Evolutionary conservation across 129 eudicot species (phyloP), one percentile per base, ranked within the genome.

Genomic region (Heracleum sosnowskyi): DNA sequence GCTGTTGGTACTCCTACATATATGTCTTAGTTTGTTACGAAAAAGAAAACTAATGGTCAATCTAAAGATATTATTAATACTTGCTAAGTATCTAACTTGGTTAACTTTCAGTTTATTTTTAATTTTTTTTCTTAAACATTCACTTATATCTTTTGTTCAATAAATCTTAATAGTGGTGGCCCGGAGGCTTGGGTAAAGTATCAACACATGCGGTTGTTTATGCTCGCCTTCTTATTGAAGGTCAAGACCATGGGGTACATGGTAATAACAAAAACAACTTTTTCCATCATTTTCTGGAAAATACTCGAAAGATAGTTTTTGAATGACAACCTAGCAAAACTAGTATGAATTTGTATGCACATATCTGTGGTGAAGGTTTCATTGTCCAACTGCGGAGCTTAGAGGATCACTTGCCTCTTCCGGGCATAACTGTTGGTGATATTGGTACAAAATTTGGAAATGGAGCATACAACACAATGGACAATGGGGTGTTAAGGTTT

Each of bases 401-500:
- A 92, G 99, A 95, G 83, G 99, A 95, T 79, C 99, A 95, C 80
- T 76, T 47, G 31, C 99, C 99, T 79, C 90, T 60, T 60, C 68
- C 33, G 68, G 68, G 68, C 13, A 60, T 60, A n/a, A 60, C 68
- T 60, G 68, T 60, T 83, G 99, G 97, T 80, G 98, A 95, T 84
- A 89, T 95, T 76, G 98, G 98, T 80, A 83, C 86, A 89, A 95
- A 95, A 84, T 95, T 95, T 86, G 99, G 99, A 76, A 95, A 87
- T 85, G 99, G 99, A 82, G 99, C 97, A 4, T 95, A 95, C 83
- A 95, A 95, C 82, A 90, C 97, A 62, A 95, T 95, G 97, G 99
- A 95, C 82, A 95, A 95, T 82, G 99, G 99, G 16, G 94, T 95
- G 17, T 76, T 95, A 87, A 87, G 95, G 85, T 92, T 95, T 87